A percentile compares a stretch with the other conserved stretches of the same genome.
phyloP scores from a whole-genome alignment of 2,329 filamentous ascomycete genomes.

The Venturia effusa region DNA sequence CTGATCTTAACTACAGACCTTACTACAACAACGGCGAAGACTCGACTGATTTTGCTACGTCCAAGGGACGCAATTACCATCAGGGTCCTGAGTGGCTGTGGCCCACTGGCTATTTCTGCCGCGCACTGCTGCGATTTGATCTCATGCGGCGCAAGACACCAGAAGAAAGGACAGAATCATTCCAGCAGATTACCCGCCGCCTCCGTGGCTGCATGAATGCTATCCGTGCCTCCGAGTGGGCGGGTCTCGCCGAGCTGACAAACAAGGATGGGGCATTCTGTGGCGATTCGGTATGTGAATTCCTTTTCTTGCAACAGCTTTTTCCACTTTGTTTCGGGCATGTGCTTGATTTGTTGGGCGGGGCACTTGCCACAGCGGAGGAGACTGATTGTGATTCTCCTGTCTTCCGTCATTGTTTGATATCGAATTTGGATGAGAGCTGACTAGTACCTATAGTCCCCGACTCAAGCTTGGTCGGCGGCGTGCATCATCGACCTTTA shows the following conservation, averaged over 20 bases:
- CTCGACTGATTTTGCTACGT: conserved; percentile 78
- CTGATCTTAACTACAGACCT: conserved; percentile 84
- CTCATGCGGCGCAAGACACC: conserved; percentile 55
- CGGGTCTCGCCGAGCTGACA: conserved; percentile 83
- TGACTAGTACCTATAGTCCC: conserved; percentile 48
- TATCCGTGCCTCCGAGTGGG: conserved; percentile 73
- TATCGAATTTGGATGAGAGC: conserved; percentile 14
- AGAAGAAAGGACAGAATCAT: conserved; percentile 70
- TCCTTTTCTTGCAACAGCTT: conserved; percentile 1
- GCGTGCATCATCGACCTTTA: conserved; percentile 92
- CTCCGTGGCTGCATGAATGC: conserved; percentile 76
- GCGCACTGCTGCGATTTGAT: conserved; percentile 85
- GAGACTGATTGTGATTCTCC: conserved; percentile 4
- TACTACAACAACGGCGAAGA: conserved; percentile 96
- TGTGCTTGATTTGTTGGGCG: conserved; percentile 5
- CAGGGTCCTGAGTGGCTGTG: conserved; percentile 97
- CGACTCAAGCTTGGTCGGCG: conserved; percentile 94
- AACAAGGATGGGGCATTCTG: conserved; percentile 81
- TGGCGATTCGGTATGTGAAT: conserved; percentile 65
- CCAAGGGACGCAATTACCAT: conserved; percentile 95
- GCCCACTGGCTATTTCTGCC: conserved; percentile 91
- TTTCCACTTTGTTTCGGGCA: conserved; percentile 9
- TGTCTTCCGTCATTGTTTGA: conserved; percentile 4
- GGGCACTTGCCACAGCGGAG: conserved; percentile 12
- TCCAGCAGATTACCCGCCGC: conserved; percentile 85